Conservation (phyloP, 805 yeast genomes). For the Schwanniomyces pseudopolymorphus region DNA sequence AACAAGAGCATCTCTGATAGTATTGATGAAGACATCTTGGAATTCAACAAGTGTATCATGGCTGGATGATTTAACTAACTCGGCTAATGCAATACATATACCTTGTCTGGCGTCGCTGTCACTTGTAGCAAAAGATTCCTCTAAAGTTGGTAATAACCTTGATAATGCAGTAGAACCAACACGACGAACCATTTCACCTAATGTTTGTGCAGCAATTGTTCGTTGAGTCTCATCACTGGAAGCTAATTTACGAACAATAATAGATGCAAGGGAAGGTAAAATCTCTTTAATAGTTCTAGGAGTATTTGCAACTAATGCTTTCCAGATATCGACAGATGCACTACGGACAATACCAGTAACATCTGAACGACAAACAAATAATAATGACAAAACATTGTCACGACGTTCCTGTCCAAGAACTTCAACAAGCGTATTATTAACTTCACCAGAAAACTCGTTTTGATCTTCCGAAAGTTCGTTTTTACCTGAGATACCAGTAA, state of each 20-base stretch:
- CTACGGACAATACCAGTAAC: constrained; percentile 81
- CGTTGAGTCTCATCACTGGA: constrained; percentile 78
- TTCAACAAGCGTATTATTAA: constrained; percentile 65
- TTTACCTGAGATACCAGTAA: constrained; percentile 84
- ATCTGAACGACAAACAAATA: constrained; percentile 94
- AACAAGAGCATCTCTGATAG: constrained; percentile 75
- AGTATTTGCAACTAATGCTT: constrained; percentile 91
- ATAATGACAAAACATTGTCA: constrained; percentile 78
- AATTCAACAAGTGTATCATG: constrained; percentile 59
- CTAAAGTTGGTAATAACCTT: constrained; percentile 81
- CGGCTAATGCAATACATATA: constrained; percentile 89
- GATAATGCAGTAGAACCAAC: constrained; percentile 87
- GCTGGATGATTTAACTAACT: constrained; percentile 74
- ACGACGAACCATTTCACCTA: constrained; percentile 92
- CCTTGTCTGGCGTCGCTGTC: constrained; percentile 93
- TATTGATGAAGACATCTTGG: constrained; percentile 67
- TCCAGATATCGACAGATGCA: constrained; percentile 94
- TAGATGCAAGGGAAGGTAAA: constrained; percentile 74
- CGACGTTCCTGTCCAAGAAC: constrained; percentile 86
- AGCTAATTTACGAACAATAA: constrained; percentile 81
- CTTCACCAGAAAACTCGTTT: constrained; percentile 46
- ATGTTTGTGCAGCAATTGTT: constrained; percentile 85
- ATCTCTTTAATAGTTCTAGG: constrained; percentile 93
- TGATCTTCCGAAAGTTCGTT: constrained; percentile 63
- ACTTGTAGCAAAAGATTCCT: constrained; percentile 54